These are phyloP conservation scores for Penstemon barbatus DNA, from an alignment of 257 asterid genomes.

Conservation along the genomic window DNA sequence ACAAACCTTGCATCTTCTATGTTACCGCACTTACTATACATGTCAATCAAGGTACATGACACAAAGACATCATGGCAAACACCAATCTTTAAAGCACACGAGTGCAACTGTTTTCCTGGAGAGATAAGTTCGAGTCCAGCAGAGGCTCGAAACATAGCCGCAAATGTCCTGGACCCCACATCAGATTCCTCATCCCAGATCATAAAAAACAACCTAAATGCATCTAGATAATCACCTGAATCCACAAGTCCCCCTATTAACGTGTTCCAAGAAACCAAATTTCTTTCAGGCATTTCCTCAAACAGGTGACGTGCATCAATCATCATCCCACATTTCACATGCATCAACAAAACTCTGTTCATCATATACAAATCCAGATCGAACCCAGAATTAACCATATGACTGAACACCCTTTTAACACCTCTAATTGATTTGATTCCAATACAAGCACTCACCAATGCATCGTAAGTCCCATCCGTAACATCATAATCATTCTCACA, in stretches of 20 bases:
- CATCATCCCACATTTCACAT: conserved; percentile 82
- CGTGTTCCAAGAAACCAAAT: conserved; percentile 69
- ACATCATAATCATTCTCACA: conserved; percentile 37
- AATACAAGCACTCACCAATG: conserved; percentile 70
- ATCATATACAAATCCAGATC: conserved; percentile 68
- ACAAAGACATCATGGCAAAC: conserved; percentile 48
- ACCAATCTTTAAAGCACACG: conserved; percentile 64
- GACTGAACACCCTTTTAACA: conserved; percentile 61
- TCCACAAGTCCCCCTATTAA: conserved; percentile 73
- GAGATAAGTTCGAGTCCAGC: conserved; percentile 66
- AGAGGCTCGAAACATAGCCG: conserved; percentile 66
- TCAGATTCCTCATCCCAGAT: conserved; percentile 57
- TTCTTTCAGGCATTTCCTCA: conserved; percentile 65
- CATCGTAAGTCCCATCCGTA: conserved; percentile 58
- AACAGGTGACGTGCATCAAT: conserved; percentile 70
- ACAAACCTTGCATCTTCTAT: conserved; percentile 63
- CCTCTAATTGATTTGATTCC: conserved; percentile 67
- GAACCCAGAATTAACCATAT: conserved; percentile 41
- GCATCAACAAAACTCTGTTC: conserved; percentile 72
- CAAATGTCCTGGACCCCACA: conserved; percentile 51
- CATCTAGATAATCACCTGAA: conserved; percentile 56
- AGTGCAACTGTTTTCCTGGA: conserved; percentile 73
- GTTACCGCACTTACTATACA: conserved; percentile 88
- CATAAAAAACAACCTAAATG: conserved; percentile 60
- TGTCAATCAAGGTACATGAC: conserved; percentile 73